Evolutionary conservation across 768 basidiomycete genomes (phyloP), one percentile per base, ranked within the genome.

Genomic region (Boletellus emodensis): DNA sequence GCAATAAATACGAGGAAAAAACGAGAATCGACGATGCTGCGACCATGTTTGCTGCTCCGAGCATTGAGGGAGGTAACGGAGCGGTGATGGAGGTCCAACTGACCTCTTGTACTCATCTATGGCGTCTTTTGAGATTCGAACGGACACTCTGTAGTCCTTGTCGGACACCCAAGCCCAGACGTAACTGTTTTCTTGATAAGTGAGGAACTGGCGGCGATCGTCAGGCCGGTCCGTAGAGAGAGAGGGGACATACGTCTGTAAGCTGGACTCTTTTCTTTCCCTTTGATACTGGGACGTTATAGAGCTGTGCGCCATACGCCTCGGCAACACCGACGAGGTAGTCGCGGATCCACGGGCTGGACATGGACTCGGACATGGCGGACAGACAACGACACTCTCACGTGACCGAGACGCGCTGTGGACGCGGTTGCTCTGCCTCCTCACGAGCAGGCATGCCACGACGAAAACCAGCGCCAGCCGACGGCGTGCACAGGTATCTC

Each of bases 111-210:
- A 85, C 15, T 67, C 60, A 28, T 62, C 59, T 13, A 81, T 65
- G 1, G 84, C 84, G 6, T 77, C 70, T 55, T 68, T 72, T 35
- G 73, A 77, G 58, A 89, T 78, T 30, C 78, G 78, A 4, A 81
- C 73, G 4, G 81, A 76, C 15, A 87, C 67, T 13, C 53, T 56
- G 50, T 77, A 58, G 2, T 68, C 52, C 59, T 78, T 82, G 64
- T 90, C 87, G 2, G 85, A 86, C 13, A 82, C 62, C 40, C 69
- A 67, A 1, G 79, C 85, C 86, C 87, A 90, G 15, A 87, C 60
- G n/a, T 72, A 69, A 39, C 75, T 71, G 33, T 73, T 61, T 6
- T 61, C 57, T 17, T 72, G 73, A 54, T 71, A 79, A 7, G 81
- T 82, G 22, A 87, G 64, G 55, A 85, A 80, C 85, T 87, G 48